Evolutionary conservation across 768 basidiomycete genomes (phyloP).

Genomic region (Hypholoma fasciculare): DNA sequence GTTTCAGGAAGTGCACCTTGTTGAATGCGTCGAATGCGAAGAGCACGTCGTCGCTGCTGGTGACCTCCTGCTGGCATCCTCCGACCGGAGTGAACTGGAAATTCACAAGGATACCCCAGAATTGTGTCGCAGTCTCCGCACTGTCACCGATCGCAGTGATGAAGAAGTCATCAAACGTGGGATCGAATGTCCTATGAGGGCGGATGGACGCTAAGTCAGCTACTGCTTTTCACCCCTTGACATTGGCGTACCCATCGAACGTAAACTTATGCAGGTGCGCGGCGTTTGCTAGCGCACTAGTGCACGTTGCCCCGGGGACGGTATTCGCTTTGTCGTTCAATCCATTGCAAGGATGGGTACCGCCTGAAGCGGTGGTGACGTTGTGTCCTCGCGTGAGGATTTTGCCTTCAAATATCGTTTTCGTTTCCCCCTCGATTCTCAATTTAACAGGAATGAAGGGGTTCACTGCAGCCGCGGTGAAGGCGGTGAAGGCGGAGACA

Average conservation of each 20-base stretch:
- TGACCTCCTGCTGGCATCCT: conserved; percentile 40
- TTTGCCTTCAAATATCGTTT: conserved; percentile 39
- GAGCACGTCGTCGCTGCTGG: conserved; percentile 28
- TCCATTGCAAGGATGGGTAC: conserved; percentile 44
- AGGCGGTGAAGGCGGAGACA: background rate
- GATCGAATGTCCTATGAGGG: conserved; percentile 27
- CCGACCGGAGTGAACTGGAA: conserved; percentile 35
- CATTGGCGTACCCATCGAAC: conserved; percentile 37
- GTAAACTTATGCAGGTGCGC: conserved; percentile 27
- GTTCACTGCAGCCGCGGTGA: conserved; percentile 6
- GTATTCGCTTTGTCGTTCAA: conserved; percentile 36
- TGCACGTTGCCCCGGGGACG: conserved; percentile 39
- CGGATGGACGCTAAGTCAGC: background rate
- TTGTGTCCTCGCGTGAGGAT: conserved; percentile 41
- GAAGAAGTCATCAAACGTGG: conserved; percentile 43
- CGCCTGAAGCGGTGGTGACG: conserved; percentile 37
- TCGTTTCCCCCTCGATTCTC: conserved; percentile 37
- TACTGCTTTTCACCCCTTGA: background rate
- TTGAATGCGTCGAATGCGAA: conserved; percentile 41
- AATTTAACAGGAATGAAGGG: conserved; percentile 27
- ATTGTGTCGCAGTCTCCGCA: conserved; percentile 28
- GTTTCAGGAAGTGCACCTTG: conserved; percentile 31
- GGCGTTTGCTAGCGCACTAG: conserved; percentile 44
- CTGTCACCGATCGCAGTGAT: conserved; percentile 36
- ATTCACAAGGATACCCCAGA: conserved; percentile 38